Percentiles rank a stretch among this genome's conserved stretches.
These are phyloP conservation scores for Aspergillus floridensis DNA, from an alignment of 2,329 filamentous ascomycete species.

Conservation along the genomic window DNA sequence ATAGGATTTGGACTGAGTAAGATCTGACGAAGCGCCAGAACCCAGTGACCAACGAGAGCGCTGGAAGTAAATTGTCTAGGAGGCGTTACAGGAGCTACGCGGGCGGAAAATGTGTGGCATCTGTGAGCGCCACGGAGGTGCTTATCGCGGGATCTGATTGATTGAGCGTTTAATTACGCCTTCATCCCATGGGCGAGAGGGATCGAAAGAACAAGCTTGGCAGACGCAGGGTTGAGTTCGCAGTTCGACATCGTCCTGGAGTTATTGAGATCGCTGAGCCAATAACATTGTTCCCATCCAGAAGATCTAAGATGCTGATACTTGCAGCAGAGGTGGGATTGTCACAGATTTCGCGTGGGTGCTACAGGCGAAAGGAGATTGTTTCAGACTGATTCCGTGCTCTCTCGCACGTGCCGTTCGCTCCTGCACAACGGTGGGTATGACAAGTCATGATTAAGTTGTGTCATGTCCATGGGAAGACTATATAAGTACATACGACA, in stretches of 20 bases:
- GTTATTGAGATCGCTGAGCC: slow-evolving; percentile 4
- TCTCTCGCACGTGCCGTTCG: neutral
- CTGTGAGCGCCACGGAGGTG: slow-evolving; percentile 1
- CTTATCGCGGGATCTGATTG: neutral
- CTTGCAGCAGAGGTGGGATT: neutral
- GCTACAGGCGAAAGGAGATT: neutral
- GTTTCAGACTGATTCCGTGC: neutral
- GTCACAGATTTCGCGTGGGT: neutral
- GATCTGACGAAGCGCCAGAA: slow-evolving; percentile 16
- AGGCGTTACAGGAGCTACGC: neutral
- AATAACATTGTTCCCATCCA: slow-evolving; percentile 8
- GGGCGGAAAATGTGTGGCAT: neutral
- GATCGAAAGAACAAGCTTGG: neutral
- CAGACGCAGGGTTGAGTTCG: slow-evolving; percentile 2
- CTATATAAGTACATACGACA: neutral
- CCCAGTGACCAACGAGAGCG: slow-evolving; percentile 13
- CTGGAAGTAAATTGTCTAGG: slow-evolving; percentile 12
- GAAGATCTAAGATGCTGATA: slow-evolving; percentile 1
- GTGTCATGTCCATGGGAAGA: neutral
- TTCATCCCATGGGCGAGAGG: slow-evolving; percentile 4
- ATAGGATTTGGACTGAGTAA: slow-evolving; percentile 14
- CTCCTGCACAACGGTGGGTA: neutral
- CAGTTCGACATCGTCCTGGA: slow-evolving; percentile 15
- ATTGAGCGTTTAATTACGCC: neutral
- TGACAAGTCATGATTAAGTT: neutral